Conservation (phyloP, 75 land plant species). For the Ceratopteris richardii region DNA sequence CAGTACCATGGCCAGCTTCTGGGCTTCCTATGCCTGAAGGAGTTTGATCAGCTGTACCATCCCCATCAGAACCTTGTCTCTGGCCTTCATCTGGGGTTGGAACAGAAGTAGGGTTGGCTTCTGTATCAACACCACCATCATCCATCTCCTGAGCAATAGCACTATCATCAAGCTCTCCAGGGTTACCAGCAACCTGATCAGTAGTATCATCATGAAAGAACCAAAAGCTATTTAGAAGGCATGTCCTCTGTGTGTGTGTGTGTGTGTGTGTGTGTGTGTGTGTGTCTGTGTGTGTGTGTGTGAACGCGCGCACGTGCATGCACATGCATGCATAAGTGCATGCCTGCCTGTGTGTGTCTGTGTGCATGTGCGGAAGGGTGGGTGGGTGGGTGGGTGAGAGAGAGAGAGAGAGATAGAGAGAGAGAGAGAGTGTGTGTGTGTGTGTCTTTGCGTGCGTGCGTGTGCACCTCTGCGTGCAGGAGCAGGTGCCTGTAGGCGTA, state of each 20-base stretch:
- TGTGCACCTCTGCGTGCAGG: too few relatives aligned
- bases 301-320: background rate
- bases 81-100: conserved; percentile 45
- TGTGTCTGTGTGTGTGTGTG: too few relatives aligned
- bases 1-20: conserved; percentile 20
- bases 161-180: conserved; percentile 41
- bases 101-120: conserved; percentile 24
- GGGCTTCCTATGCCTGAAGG: conserved; percentile 38
- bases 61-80: conserved; percentile 48
- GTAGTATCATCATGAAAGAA: background rate
- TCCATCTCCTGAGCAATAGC: conserved; percentile 41
- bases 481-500: too few relatives aligned
- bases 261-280: too few relatives aligned
- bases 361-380: too few relatives aligned
- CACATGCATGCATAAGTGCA: background rate
- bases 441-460: too few relatives aligned
- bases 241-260: too few relatives aligned
- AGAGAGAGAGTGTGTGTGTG: too few relatives aligned
- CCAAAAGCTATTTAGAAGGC: background rate
- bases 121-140: conserved; percentile 30
- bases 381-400: too few relatives aligned
- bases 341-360: background rate
- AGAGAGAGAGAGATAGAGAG: too few relatives aligned
- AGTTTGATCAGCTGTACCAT: conserved; percentile 36
- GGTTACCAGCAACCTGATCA: conserved; percentile 22